These are phyloP conservation scores for Fusarium mundagurra DNA, from an alignment of 2,329 filamentous ascomycete species.

Conservation along the genomic window DNA sequence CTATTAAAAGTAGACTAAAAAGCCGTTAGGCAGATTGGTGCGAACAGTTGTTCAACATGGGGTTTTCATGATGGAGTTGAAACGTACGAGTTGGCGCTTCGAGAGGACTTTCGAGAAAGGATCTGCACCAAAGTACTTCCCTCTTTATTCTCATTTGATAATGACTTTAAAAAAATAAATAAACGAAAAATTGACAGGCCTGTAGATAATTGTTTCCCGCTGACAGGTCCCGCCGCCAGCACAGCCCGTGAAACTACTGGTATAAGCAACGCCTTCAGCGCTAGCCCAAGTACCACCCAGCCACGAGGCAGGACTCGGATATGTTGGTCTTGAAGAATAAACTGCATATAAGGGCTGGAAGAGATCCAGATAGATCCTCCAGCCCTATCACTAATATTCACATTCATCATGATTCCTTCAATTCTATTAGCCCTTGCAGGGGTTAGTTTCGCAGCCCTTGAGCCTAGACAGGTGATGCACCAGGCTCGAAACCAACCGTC, in stretches of 20 bases:
- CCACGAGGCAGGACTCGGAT: not conserved
- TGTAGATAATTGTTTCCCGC: not conserved
- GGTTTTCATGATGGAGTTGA: conserved; percentile 1
- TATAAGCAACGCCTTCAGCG: conserved; percentile 2
- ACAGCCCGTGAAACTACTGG: conserved; percentile 2
- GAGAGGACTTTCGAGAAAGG: not conserved
- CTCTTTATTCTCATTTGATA: not conserved
- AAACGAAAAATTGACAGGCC: not conserved
- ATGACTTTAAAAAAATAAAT: not conserved
- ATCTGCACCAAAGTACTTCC: not conserved
- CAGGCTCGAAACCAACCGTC: conserved; percentile 24
- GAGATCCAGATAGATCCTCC: not conserved
- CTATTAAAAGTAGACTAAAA: conserved; percentile 17
- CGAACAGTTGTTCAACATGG: not conserved
- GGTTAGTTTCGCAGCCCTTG: conserved; percentile 28
- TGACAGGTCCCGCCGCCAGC: not conserved
- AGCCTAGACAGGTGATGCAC: conserved; percentile 36
- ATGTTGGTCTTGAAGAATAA: not conserved
- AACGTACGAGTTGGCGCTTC: conserved; percentile 1
- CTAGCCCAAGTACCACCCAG: conserved; percentile 12
- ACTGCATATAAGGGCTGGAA: conserved; percentile 28
- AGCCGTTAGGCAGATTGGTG: conserved; percentile 5
- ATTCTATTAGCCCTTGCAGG: conserved; percentile 34
- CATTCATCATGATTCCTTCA: conserved; percentile 28
- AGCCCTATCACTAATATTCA: not conserved